Evolutionary conservation across 768 basidiomycete species (phyloP), one percentile per base, ranked within the genome.

Genomic region (Tylopilus sp.): DNA sequence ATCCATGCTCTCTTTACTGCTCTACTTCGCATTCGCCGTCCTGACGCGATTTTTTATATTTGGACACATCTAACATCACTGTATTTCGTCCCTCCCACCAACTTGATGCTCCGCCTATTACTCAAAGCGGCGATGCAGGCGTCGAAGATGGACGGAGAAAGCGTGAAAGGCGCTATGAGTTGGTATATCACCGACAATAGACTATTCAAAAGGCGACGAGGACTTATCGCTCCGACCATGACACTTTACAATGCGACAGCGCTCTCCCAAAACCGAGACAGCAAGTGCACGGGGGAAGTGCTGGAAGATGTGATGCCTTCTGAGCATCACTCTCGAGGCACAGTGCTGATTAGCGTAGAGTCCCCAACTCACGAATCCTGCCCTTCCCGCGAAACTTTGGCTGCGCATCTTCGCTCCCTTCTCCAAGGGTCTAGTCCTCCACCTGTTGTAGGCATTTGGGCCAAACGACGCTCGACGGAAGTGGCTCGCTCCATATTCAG

Each of bases 51-150:
- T 4, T 84, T 88, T 63, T 69, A 69, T 39, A 59, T 91, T 1
- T 92, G 87, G 85, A 81, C 85, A n/a, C 68, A 81, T 22, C 79
- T 89, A 68, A 70, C 71, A 4, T 59, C 66, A 0, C 64, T 91
- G 3, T 93, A 86, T 63, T 75, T 72, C 5, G 70, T 84, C 0
- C 64, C 70, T 3, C 85, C 84, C 0, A 79, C 86, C 41, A 64
- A 74, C 17, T 64, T 68, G 44, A 80, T 85, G 26, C 76, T 92
- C 47, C 73, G 75, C 40, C 71, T 84, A 47, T 61, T 92, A 11
- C 74, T 91, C 43, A 76, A 82, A 47, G 73, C 82, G 2, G 83
- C 85, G 1, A 72, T 82, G 3, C 69, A 76, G 17, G 79, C 82
- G 4, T 67, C 71, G 21, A 73, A 74, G 45, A 66, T 79, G 55